Base-by-base conservation (phyloP, 2,329 filamentous ascomycete genomes). In the Teratosphaeria destructans region DNA sequence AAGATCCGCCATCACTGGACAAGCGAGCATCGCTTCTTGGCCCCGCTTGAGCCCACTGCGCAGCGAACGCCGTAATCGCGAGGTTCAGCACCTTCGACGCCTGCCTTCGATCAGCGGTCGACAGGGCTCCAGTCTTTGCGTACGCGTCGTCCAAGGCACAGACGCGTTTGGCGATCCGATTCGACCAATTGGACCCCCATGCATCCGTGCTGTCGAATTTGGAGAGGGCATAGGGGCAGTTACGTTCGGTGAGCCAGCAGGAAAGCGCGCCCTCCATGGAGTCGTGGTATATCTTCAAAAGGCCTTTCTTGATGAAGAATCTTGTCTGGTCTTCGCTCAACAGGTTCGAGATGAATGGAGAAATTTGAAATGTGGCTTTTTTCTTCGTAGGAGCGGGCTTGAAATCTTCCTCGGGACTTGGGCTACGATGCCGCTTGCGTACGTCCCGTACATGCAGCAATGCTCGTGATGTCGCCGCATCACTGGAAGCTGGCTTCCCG, bases 281-380 rank as follows among this genome's bases (percentile, higher is more conserved):
- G 49, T 64, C 63, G 37, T 61, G 61, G 37, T 64, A 64, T 19
- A 64, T 61, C 43, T 62, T 63, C 39, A 64, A 37, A 12, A 64
- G 56, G 12, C 43, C 43, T 49, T 49, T 49, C 43, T 49, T 49
- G n/a, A 49, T 49, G 10, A 49, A 49, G 8, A 49, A 49, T 7
- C n/a, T 19, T 49, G 43, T 49, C 19, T 49, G 43, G 43, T 49
- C 43, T n/a, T 49, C 43, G 43, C 43, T 49, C 10, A 49, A 23
- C 19, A 49, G n/a, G 23, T 49, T 49, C 43, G 43, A 23, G 43
- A 49, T 49, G 43, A 49, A 49, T 16, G 43, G 43, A 19, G 8
- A n/a, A 49, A n/a, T 49, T 10, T 23, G n/a, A 23, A 49, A 49
- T 23, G 43, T n/a, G n/a, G 43, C 2, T 23, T 49, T n/a, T 49